Evolutionary conservation across 768 basidiomycete genomes (phyloP).

Genomic region (Amanita fuliginea): DNA sequence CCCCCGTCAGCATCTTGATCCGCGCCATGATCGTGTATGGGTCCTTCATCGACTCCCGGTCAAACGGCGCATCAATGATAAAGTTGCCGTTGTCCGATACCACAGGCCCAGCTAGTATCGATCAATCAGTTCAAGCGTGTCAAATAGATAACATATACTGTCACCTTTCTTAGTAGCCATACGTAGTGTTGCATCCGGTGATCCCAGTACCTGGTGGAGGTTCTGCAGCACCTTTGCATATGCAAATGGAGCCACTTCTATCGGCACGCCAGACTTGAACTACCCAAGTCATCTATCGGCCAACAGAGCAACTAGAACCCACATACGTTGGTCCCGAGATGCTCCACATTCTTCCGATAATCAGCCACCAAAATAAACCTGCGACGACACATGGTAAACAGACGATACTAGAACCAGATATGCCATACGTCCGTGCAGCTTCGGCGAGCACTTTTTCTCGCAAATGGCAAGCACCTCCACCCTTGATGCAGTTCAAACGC

Average conservation of each 20-base stretch:
- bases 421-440: slow-evolving; percentile 71
- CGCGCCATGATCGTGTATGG: slow-evolving; percentile 58
- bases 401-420: not conserved
- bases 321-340: slow-evolving; percentile 75
- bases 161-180: slow-evolving; percentile 81
- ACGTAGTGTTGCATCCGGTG: slow-evolving; percentile 65
- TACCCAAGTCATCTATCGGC: slow-evolving; percentile 16
- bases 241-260: slow-evolving; percentile 96
- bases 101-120: slow-evolving; percentile 71
- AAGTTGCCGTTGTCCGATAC: slow-evolving; percentile 98
- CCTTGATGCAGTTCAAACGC: slow-evolving; percentile 89
- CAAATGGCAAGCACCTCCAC: slow-evolving; percentile 92
- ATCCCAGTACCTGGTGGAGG: slow-evolving; percentile 47
- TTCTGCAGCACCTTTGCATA: slow-evolving; percentile 80
- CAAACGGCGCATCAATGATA: slow-evolving; percentile 92
- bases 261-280: slow-evolving; percentile 85
- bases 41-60: slow-evolving; percentile 51
- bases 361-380: slow-evolving; percentile 92
- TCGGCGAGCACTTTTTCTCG: slow-evolving; percentile 98
- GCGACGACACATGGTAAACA: slow-evolving; percentile 4
- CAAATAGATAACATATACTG: not conserved
- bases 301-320: not conserved
- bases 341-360: slow-evolving; percentile 83
- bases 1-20: slow-evolving; percentile 93
- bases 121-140: not conserved